Evolutionary conservation across 2,329 filamentous ascomycete genomes (phyloP), one percentile per base, ranked within the genome.

Genomic region (Phialemoniopsis sp.): DNA sequence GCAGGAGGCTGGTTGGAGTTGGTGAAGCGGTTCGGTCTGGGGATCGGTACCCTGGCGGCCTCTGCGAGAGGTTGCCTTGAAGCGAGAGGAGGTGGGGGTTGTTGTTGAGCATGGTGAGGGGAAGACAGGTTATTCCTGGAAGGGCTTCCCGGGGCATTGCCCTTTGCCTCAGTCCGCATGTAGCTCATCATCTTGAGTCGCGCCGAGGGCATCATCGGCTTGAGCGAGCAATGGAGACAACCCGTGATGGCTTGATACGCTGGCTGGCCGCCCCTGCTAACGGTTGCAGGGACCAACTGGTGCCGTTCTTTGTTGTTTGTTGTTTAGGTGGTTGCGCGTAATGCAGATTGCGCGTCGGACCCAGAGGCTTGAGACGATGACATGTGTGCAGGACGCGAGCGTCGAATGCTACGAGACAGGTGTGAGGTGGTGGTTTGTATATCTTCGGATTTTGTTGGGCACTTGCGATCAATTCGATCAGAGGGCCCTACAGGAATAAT

Each of bases 1-100:
- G 38, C 13, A 37, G 49, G 53, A 18, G 47, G 56, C 42, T 46
- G 61, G 37, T 34, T 45, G 37, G 40, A 48, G 32, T 51, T 38
- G n/a, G 57, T 42, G 28, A 48, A 49, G 37, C 62, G 58, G 28
- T 50, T 51, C 18, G 48, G 38, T 21, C 48, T 55, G 12, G 67
- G 63, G 13, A 61, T 41, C n/a, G 57, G 58, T 12, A 66, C 50
- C 41, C 57, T 62, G 34, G 59, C 56, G 32, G 59, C 52, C 38
- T 64, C 57, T 29, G 58, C 53, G 12, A 51, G 41, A 16, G 44
- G 44, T 35, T 56, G 51, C 26, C 52, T 51, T 28, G 51, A 41
- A 36, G 55, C 52, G 36, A 56, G 46, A 34, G 57, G 56, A 39
- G 55, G 52, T 46, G 52, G 56, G 46, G 50, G 45, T 28, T 50